Conservation (phyloP, 345 rosid species). For the Streptanthus diversifolius region DNA sequence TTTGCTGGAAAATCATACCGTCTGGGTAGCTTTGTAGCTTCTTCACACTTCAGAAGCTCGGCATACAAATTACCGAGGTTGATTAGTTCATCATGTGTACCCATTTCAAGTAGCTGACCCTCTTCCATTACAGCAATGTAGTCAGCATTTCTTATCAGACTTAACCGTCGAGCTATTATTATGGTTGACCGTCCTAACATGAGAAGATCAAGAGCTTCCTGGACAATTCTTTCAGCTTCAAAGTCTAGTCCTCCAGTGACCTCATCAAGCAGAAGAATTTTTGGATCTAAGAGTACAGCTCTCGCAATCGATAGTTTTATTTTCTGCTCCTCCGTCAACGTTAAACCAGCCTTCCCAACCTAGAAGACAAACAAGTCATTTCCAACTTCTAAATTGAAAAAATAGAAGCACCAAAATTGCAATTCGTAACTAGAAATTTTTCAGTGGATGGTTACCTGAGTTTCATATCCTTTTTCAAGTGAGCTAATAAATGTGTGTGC, state of each 20-base stretch:
- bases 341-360: conserved; percentile 91
- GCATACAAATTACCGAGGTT: conserved; percentile 81
- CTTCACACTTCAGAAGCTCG: conserved; percentile 96
- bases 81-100: conserved; percentile 90
- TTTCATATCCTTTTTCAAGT: conserved; percentile 87
- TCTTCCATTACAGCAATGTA: conserved; percentile 99
- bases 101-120: conserved; percentile 99
- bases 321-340: conserved; percentile 90
- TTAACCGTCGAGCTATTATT: conserved; percentile 92
- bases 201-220: conserved; percentile 88
- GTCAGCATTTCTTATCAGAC: conserved; percentile 96
- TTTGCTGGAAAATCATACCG: conserved; percentile 54
- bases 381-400: background rate
- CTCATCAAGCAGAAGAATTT: conserved; percentile 93
- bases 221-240: conserved; percentile 96
- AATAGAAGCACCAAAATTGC: conserved; percentile 6
- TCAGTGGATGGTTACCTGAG: conserved; percentile 55
- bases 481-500: conserved; percentile 95
- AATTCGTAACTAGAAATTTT: background rate
- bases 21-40: conserved; percentile 97
- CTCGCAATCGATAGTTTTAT: conserved; percentile 94
- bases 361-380: conserved; percentile 35
- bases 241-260: conserved; percentile 98
- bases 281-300: conserved; percentile 89
- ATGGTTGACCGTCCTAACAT: conserved; percentile 98